These are phyloP conservation scores for Cryptococcus sp. DNA, from an alignment of 1,284 basidiomycete genomes.

Conservation along the genomic window DNA sequence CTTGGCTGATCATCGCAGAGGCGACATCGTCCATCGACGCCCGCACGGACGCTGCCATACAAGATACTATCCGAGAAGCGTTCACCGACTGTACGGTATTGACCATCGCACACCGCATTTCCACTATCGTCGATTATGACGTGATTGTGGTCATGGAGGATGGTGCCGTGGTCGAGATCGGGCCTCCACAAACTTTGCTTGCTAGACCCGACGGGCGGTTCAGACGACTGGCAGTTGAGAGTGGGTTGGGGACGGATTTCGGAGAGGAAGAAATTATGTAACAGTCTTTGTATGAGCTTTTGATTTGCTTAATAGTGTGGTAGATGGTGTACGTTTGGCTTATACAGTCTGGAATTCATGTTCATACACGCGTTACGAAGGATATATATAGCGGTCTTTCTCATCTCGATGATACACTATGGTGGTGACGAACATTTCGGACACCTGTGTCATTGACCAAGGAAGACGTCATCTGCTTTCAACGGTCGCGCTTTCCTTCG, in stretches of 20 bases:
- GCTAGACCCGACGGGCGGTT: conserved; percentile 6
- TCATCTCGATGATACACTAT: no score
- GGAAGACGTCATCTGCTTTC: no score
- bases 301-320: no score
- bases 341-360: no score
- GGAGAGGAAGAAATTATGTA: no score
- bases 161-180: conserved; percentile 23
- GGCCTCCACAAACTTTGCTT: conserved; percentile 38
- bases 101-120: conserved; percentile 52
- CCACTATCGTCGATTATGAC: conserved; percentile 30
- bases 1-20: conserved; percentile 32
- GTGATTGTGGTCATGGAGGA: conserved; percentile 27
- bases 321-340: no score
- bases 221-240: conserved; percentile 18
- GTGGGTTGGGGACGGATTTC: background rate
- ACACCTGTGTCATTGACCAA: no score
- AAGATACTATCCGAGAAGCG: conserved; percentile 45
- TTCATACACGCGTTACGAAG: no score
- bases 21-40: conserved; percentile 53
- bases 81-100: conserved; percentile 41
- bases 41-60: conserved; percentile 50
- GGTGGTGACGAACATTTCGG: no score
- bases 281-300: no score
- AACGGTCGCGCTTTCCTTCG: no score
- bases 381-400: no score